Conservation (phyloP, 2,329 filamentous ascomycete species). For the Claviceps capensis region DNA sequence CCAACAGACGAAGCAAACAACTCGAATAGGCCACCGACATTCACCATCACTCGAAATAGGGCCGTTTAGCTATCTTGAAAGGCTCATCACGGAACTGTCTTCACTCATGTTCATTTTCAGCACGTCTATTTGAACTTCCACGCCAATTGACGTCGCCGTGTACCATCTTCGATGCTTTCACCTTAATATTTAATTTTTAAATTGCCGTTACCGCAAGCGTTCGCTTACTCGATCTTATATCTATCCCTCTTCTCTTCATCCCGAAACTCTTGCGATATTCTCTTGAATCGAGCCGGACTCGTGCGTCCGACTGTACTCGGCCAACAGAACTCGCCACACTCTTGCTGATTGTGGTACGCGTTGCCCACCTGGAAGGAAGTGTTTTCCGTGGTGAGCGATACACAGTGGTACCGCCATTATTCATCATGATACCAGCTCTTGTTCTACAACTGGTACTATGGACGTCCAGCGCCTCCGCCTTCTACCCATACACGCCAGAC, state of each 20-base stretch:
- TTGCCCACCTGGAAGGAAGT: background rate
- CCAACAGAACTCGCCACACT: background rate
- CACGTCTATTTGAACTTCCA: conserved; percentile 2
- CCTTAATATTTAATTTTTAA: conserved; percentile 8
- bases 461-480: conserved; percentile 30
- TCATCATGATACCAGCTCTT: conserved; percentile 27
- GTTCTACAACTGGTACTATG: conserved; percentile 34
- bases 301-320: background rate
- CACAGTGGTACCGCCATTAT: background rate
- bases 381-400: conserved; percentile 1
- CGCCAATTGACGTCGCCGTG: background rate
- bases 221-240: background rate
- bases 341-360: background rate
- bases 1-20: background rate
- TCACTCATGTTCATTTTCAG: conserved; percentile 5
- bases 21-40: background rate
- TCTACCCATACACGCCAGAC: conserved; percentile 30
- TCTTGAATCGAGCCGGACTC: background rate
- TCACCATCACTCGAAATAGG: background rate
- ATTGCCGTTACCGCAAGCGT: background rate
- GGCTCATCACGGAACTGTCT: conserved; percentile 2
- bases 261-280: background rate
- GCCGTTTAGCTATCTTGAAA: background rate
- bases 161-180: conserved; percentile 5
- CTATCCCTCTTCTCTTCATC: background rate